Percentiles rank a stretch among this genome's conserved stretches.
phyloP scores from a whole-genome alignment of 1,284 basidiomycete species.

The Termitomyces sp. region DNA sequence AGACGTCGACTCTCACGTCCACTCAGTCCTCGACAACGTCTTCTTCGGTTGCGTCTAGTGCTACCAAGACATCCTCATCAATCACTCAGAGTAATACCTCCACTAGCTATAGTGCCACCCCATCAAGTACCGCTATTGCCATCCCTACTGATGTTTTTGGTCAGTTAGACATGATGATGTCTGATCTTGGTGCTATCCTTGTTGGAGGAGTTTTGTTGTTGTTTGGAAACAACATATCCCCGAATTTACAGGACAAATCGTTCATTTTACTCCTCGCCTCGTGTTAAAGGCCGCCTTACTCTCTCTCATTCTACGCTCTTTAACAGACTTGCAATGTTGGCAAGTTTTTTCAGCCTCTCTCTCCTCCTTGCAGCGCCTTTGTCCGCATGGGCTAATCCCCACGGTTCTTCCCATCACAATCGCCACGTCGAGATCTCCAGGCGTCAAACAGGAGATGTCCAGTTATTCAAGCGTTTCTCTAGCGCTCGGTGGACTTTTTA shows the following conservation, averaged over 20 bases:
- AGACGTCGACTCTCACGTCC: constrained; percentile 13
- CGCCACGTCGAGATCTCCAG: constrained; percentile 42
- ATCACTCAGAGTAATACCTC: background rate
- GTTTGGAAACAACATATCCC: constrained; percentile 6
- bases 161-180: constrained; percentile 18
- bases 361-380: constrained; percentile 31
- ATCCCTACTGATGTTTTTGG: constrained; percentile 16
- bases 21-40: constrained; percentile 18
- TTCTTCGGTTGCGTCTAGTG: constrained; percentile 13
- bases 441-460: constrained; percentile 34
- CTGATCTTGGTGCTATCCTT: constrained; percentile 16
- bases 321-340: constrained; percentile 11
- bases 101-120: constrained; percentile 11
- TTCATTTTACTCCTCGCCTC: constrained; percentile 4
- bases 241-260: background rate
- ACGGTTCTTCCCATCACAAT: constrained; percentile 23
- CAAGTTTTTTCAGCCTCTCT: constrained; percentile 12
- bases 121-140: constrained; percentile 11
- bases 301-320: constrained; percentile 13
- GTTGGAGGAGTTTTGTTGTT: constrained; percentile 16
- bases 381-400: constrained; percentile 27
- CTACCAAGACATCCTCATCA: constrained; percentile 12
- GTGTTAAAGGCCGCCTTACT: constrained; percentile 2
- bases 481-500: constrained; percentile 47
- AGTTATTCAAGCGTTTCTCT: constrained; percentile 35